These are phyloP conservation scores for Bassia scoparia DNA, from an alignment of 148 eudicot species.

Conservation along the genomic window DNA sequence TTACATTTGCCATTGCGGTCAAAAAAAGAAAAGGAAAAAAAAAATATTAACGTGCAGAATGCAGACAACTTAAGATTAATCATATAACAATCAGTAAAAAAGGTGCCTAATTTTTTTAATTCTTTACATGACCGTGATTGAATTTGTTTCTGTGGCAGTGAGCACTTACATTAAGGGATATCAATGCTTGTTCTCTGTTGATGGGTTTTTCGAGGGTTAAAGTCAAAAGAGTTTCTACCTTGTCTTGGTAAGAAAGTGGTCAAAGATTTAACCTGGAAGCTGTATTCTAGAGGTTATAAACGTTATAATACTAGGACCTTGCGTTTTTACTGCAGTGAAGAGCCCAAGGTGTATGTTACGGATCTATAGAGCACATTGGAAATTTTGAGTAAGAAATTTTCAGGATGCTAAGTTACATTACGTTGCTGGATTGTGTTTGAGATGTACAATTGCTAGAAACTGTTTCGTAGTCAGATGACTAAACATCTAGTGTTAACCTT, in stretches of 20 bases:
- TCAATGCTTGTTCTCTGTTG: constrained; percentile 51
- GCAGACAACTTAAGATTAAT: neutral
- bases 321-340: constrained; percentile 38
- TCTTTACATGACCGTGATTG: constrained; percentile 6
- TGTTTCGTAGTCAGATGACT: neutral
- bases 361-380: constrained; percentile 33
- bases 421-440: neutral
- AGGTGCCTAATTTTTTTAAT: neutral
- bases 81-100: neutral
- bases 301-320: neutral
- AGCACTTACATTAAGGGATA: constrained; percentile 59
- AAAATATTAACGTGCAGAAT: too few relatives aligned
- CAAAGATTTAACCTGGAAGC: neutral
- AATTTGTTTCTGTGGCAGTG: constrained; percentile 37
- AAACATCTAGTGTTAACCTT: neutral
- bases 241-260: constrained; percentile 43
- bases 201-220: constrained; percentile 60
- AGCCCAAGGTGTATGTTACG: constrained; percentile 68
- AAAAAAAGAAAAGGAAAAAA: too few relatives aligned
- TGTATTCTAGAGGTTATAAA: neutral
- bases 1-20: neutral
- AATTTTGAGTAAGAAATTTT: constrained; percentile 47
- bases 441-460: neutral
- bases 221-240: constrained; percentile 56
- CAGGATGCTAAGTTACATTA: constrained; percentile 44